Evolutionary conservation across 1,284 basidiomycete genomes (phyloP).

Genomic region (Ganoderma boninense): DNA sequence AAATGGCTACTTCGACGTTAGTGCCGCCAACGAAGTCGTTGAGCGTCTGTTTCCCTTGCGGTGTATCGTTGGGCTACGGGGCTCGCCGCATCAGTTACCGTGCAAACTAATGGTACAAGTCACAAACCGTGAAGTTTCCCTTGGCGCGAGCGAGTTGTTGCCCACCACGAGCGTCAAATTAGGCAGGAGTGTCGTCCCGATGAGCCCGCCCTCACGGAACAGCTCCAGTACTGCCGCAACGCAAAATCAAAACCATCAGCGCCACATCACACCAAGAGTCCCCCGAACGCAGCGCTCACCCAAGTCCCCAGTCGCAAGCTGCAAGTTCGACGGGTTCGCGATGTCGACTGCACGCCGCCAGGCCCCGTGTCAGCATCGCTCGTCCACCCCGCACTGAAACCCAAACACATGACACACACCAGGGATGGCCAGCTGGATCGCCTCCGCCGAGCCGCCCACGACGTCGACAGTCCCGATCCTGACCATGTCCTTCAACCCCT

Average conservation of each 20-base stretch:
- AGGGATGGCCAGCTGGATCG: constrained; percentile 67
- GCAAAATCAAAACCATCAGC: not conserved
- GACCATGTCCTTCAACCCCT: constrained; percentile 67
- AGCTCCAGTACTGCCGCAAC: constrained; percentile 59
- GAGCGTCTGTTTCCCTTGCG: constrained; percentile 70
- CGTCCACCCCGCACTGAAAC: constrained; percentile 28
- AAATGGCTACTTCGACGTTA: constrained; percentile 62
- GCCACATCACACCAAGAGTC: not conserved
- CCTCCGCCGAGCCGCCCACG: constrained; percentile 69
- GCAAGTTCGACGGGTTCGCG: constrained; percentile 78
- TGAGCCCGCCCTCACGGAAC: constrained; percentile 53
- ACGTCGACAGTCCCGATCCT: constrained; percentile 75
- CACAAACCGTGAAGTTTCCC: constrained; percentile 56
- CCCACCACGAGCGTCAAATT: constrained; percentile 67
- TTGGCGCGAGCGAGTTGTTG: constrained; percentile 59
- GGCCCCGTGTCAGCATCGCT: not conserved
- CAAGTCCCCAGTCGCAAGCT: constrained; percentile 66
- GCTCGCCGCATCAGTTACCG: not conserved
- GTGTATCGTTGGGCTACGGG: constrained; percentile 59
- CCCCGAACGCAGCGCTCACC: constrained; percentile 46
- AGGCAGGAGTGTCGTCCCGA: constrained; percentile 70
- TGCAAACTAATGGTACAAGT: constrained; percentile 10
- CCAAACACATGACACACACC: constrained; percentile 40
- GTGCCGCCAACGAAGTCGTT: constrained; percentile 75
- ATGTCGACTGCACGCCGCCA: constrained; percentile 52